A percentile compares a stretch with the other conserved stretches of the same genome.
Evolutionary conservation across 139 green algal species (phyloP).

Genomic region (Coccomyxa sp.): DNA sequence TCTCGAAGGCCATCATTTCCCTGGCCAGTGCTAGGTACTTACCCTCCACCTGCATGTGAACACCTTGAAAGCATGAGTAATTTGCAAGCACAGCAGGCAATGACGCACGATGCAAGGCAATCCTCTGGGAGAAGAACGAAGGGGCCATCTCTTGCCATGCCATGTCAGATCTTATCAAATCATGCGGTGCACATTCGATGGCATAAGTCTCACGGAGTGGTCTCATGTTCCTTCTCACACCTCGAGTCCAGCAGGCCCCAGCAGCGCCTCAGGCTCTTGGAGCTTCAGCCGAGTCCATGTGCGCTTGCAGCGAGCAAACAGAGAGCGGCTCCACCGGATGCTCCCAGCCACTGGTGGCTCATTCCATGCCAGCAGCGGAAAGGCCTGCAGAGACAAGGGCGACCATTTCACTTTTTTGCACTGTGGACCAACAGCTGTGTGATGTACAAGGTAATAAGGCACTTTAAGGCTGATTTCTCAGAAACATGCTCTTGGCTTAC

Average conservation of each 20-base stretch:
- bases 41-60: slow-evolving; percentile 31
- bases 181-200: background rate
- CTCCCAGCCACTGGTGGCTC: slow-evolving; percentile 78
- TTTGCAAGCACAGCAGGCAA: background rate
- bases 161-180: background rate
- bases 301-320: slow-evolving; percentile 75
- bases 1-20: slow-evolving; percentile 83
- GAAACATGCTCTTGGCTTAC: background rate
- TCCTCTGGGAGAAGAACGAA: background rate
- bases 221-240: too few species aligned
- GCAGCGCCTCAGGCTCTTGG: slow-evolving; percentile 42
- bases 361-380: slow-evolving; percentile 73
- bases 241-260: background rate
- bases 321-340: slow-evolving; percentile 78
- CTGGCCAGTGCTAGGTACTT: slow-evolving; percentile 71
- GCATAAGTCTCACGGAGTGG: background rate
- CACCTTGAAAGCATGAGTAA: background rate
- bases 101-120: background rate
- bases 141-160: too few species aligned
- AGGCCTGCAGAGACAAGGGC: slow-evolving; percentile 18
- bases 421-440: background rate
- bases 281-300: slow-evolving; percentile 75
- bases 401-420: background rate
- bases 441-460: too few species aligned
- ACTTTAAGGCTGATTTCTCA: too few species aligned